Evolutionary conservation across 164 flowering plant genomes (phyloP).

Genomic region (Sedum album): DNA sequence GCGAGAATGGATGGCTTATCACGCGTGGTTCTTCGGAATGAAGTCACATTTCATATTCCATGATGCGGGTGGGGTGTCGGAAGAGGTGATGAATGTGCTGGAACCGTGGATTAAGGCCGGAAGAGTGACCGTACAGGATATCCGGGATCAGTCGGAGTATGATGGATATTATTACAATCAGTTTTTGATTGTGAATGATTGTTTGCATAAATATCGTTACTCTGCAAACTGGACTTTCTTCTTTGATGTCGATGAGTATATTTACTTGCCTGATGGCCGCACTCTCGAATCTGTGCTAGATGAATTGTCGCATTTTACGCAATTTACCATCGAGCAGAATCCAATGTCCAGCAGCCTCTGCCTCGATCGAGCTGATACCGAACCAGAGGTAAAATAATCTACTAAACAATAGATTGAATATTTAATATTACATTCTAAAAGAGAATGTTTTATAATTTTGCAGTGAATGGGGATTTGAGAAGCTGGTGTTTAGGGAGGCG

Average conservation of each 20-base stretch:
- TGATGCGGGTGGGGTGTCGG: conserved; percentile 52
- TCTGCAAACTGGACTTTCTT: conserved; percentile 11
- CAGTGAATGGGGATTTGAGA: conserved; percentile 61
- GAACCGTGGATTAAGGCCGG: conserved; percentile 61
- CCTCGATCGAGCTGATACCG: conserved; percentile 17
- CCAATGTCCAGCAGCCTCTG: conserved; percentile 58
- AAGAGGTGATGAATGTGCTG: conserved; percentile 38
- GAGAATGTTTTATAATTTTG: no score
- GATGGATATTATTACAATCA: no score
- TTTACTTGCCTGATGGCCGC: conserved; percentile 38
- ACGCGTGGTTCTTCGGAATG: conserved; percentile 52
- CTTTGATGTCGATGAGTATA: conserved; percentile 67
- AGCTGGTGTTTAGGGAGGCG: conserved; percentile 40
- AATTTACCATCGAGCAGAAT: conserved; percentile 68
- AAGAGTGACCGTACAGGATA: conserved; percentile 47
- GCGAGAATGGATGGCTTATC: conserved; percentile 71
- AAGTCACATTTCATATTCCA: conserved; percentile 61
- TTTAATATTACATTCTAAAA: no score
- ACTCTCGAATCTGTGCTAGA: conserved; percentile 35
- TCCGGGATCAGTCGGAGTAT: conserved; percentile 38
- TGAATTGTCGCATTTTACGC: conserved; percentile 38
- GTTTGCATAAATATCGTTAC: no score
- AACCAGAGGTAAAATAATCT: conserved; percentile 21
- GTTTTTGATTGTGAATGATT: no score
- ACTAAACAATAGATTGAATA: neutral